Base-by-base conservation (phyloP, 768 basidiomycete species). In the Suillus ampliporus region DNA sequence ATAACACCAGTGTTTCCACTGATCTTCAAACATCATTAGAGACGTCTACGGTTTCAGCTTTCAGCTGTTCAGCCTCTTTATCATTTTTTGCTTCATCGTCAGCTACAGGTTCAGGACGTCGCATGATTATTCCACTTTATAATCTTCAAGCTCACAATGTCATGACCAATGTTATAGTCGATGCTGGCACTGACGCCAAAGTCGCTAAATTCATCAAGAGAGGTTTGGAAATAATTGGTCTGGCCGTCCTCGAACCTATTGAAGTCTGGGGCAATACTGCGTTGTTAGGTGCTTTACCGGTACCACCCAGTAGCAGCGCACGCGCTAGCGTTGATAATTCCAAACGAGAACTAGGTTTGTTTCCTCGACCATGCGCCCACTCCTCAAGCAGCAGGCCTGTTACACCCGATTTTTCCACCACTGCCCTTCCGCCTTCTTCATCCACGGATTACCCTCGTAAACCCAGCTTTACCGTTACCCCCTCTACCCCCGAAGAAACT, bases 111-210 rank as follows among this genome's bases (percentile, higher is more conserved):
- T 78, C 79, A 13, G 79, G 80, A 34, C 81, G 90, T n/a, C 83
- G 91, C 62, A 87, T 84, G 73, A 94, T 95, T 70, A 88, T 94
- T 61, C 92, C 94, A 0, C 79, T 95, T 3, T 94, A 95, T 76
- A 95, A 94, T 70, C 83, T 96, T 23, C 89, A 91, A 63, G 92
- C 92, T 1, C 94, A 96, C 74, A 90, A 92, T 65, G 90, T 95
- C 56, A 83, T 94, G 82, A 88, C 92, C 14, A 95, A 94, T 68
- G 86, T 87, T 41, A 89, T 95, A 61, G 84, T 92, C 34, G 94
- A 95, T 70, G 94, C 94, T 0, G 94, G 94, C 44, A 95, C 93
- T 0, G 93, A 94, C 62, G 89, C 90, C 23, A 91, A 90, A 76
- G 87, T 95, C 43, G 91, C 92, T 4, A 89, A 85, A 65, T 94